phyloP scores from a whole-genome alignment of 257 asterid genomes.

The Pogostemon cablin region DNA sequence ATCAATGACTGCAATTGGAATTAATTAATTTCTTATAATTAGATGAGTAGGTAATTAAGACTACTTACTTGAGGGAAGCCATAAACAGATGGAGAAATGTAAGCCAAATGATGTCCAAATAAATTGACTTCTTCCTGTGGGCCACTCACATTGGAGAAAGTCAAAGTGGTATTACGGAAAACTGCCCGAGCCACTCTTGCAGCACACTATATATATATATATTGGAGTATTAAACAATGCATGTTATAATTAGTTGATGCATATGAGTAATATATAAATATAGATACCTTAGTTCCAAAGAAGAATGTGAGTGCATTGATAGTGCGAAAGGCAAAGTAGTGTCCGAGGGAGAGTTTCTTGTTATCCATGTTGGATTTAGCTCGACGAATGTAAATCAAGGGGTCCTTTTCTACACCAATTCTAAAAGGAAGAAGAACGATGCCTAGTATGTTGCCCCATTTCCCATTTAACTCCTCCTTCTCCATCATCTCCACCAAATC shows the following conservation, averaged over 20 bases:
- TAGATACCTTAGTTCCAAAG: constrained; percentile 49
- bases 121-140: constrained; percentile 50
- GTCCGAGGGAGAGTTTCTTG: constrained; percentile 56
- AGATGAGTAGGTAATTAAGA: neutral
- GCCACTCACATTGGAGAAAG: constrained; percentile 43
- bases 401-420: constrained; percentile 40
- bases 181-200: constrained; percentile 19
- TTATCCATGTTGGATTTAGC: constrained; percentile 52
- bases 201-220: constrained; percentile 36
- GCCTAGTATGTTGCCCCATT: constrained; percentile 56
- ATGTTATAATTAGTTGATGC: no score
- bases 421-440: constrained; percentile 39
- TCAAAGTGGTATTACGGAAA: constrained; percentile 36
- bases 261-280: no score
- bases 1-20: constrained; percentile 33
- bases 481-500: constrained; percentile 54
- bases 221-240: no score
- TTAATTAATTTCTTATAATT: neutral
- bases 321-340: constrained; percentile 16
- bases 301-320: constrained; percentile 25
- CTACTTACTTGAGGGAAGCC: constrained; percentile 45
- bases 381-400: constrained; percentile 43
- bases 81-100: constrained; percentile 46
- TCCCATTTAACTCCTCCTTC: constrained; percentile 35
- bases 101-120: constrained; percentile 45